Evolutionary conservation across 805 yeast species (phyloP).

Genomic region (Metschnikowia henanensis): DNA sequence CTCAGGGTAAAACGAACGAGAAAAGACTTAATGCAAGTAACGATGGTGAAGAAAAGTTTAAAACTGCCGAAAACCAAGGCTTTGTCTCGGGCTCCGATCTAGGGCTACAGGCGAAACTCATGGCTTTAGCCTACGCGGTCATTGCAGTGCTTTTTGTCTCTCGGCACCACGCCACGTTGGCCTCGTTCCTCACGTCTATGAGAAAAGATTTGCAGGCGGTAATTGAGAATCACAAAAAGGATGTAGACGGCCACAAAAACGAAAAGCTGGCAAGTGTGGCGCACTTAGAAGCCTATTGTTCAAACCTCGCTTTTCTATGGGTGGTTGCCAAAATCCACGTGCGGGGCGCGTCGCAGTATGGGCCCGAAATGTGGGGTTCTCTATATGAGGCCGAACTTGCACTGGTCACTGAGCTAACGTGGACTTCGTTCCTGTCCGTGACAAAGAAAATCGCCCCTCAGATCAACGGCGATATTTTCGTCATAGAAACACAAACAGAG

Average conservation of each 20-base stretch:
- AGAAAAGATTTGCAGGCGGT: constrained; percentile 6
- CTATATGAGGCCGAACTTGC: constrained; percentile 2
- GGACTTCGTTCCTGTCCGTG: constrained; percentile 4
- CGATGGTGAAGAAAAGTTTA: too few species aligned
- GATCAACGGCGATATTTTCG: background rate
- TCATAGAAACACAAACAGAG: background rate
- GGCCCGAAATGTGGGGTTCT: constrained; percentile 4
- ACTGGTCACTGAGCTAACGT: background rate
- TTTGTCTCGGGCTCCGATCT: background rate
- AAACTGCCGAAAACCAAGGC: background rate
- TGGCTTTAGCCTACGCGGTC: constrained; percentile 34
- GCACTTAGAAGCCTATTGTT: constrained; percentile 11
- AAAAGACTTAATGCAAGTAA: too few species aligned
- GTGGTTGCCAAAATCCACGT: constrained; percentile 16
- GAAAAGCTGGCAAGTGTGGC: background rate
- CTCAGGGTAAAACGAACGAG: too few species aligned
- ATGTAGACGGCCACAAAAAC: background rate
- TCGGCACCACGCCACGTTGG: constrained; percentile 28
- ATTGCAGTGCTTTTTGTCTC: constrained; percentile 30
- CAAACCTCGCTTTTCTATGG: constrained; percentile 24
- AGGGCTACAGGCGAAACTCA: constrained; percentile 22
- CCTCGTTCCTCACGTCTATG: constrained; percentile 27
- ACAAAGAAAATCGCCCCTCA: constrained; percentile 1
- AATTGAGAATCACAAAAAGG: too few species aligned
- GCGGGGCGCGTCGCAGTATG: constrained; percentile 3